These are phyloP conservation scores for Zhuliangozyma blackwelliae DNA, from an alignment of 1,139 yeast genomes.

Conservation along the genomic window DNA sequence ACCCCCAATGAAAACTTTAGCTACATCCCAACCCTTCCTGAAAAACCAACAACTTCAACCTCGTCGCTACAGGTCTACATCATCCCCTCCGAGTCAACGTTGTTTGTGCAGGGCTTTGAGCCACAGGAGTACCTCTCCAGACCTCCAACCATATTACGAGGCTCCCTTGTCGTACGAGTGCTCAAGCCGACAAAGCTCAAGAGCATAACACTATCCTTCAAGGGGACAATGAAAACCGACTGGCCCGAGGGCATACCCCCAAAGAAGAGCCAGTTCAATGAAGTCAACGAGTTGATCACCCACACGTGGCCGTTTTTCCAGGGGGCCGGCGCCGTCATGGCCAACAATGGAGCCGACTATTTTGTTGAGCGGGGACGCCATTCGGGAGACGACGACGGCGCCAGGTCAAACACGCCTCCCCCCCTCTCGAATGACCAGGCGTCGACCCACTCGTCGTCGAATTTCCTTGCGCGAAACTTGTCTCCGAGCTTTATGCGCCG, in stretches of 20 bases:
- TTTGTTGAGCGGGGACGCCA: constrained; percentile 31
- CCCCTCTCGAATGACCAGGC: constrained; percentile 15
- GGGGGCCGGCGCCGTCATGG: constrained; percentile 15
- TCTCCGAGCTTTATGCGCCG: constrained; percentile 36
- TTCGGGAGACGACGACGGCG: constrained; percentile 25
- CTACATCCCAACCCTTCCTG: constrained; percentile 47
- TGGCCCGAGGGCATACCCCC: constrained; percentile 99
- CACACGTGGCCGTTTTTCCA: constrained; percentile 92
- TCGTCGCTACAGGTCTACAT: constrained; percentile 49
- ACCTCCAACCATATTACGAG: constrained; percentile 82
- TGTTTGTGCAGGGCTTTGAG: constrained; percentile 81
- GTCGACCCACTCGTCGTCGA: constrained; percentile 5
- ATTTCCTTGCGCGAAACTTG: constrained; percentile 25
- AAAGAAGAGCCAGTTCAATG: constrained; percentile 61
- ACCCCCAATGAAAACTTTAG: no score
- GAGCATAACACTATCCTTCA: constrained; percentile 59
- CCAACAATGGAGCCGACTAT: constrained; percentile 57
- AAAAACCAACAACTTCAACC: constrained; percentile 43
- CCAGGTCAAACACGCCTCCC: constrained; percentile 23
- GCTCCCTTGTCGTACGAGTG: constrained; percentile 69
- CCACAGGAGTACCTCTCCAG: constrained; percentile 58
- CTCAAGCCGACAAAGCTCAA: constrained; percentile 75
- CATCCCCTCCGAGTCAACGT: constrained; percentile 71
- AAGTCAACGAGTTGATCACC: constrained; percentile 59
- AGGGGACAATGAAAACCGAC: constrained; percentile 77